These are phyloP conservation scores for Candida cerambycidarum DNA, from an alignment of 805 yeast genomes.

Conservation along the genomic window DNA sequence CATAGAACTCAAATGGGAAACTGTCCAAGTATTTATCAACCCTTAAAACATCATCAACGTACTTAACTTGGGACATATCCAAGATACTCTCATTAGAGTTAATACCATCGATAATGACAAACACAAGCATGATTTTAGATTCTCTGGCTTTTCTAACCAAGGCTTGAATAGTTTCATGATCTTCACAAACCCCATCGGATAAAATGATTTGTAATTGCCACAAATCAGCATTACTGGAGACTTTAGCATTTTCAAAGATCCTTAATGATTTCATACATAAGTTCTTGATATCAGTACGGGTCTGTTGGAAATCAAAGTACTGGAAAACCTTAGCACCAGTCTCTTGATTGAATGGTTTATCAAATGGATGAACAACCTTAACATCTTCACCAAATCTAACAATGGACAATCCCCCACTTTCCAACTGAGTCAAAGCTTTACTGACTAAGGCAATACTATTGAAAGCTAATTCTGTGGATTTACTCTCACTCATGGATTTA, in stretches of 20 bases:
- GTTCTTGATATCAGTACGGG: constrained; percentile 77
- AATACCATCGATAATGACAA: constrained; percentile 90
- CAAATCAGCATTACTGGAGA: constrained; percentile 53
- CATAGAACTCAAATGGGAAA: constrained; percentile 96
- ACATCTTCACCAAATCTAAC: constrained; percentile 88
- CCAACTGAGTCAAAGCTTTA: constrained; percentile 89
- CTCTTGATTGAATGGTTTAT: constrained; percentile 72
- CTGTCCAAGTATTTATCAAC: constrained; percentile 85
- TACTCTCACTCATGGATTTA: constrained; percentile 93
- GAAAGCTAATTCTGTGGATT: constrained; percentile 87
- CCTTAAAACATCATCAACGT: constrained; percentile 68
- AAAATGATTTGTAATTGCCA: constrained; percentile 94
- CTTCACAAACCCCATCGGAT: constrained; percentile 97
- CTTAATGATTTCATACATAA: constrained; percentile 71
- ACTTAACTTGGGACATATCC: constrained; percentile 92
- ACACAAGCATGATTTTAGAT: constrained; percentile 89
- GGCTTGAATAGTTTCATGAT: constrained; percentile 78
- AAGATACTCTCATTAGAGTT: constrained; percentile 80
- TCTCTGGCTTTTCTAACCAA: constrained; percentile 91
- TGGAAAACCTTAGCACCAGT: constrained; percentile 83
- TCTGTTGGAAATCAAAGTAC: constrained; percentile 88
- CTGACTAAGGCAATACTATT: constrained; percentile 92
- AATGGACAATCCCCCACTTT: constrained; percentile 88
- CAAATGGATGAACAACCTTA: constrained; percentile 85
- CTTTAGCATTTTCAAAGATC: constrained; percentile 63